These are phyloP conservation scores for Guillardia theta DNA, from an alignment of 78 protist genomes.

Conservation along the genomic window DNA sequence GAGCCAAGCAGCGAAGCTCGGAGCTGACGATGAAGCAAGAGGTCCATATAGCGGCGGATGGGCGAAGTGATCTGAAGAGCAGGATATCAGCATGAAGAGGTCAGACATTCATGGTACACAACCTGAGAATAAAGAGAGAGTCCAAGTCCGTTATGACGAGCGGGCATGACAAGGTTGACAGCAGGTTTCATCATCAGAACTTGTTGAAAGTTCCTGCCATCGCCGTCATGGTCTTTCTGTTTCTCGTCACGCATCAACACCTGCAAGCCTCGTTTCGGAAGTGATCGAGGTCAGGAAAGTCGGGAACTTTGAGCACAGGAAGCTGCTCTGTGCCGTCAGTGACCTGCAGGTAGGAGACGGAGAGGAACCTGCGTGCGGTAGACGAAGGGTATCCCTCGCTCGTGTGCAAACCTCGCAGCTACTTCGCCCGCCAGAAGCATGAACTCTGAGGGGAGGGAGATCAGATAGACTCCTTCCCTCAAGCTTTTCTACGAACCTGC, in stretches of 20 bases:
- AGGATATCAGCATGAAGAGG: neutral
- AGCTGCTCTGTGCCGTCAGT: too few species aligned
- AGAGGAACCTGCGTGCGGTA: neutral
- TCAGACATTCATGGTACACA: neutral
- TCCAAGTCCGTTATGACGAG: neutral
- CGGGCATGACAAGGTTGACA: neutral
- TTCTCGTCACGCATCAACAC: neutral
- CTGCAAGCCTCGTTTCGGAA: neutral
- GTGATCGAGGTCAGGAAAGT: too few species aligned
- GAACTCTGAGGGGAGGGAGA: too few species aligned
- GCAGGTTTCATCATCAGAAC: neutral
- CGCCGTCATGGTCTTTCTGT: neutral
- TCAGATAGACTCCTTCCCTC: too few species aligned
- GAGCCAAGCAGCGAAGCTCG: neutral
- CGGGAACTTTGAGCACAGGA: neutral
- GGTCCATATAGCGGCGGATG: slow-evolving; percentile 12
- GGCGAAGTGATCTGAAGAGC: neutral
- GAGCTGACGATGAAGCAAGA: neutral
- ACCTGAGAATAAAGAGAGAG: neutral
- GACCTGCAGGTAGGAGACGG: neutral
- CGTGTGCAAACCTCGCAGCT: neutral
- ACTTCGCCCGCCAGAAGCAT: neutral
- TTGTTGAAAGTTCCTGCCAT: neutral
- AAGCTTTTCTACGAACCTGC: too few species aligned
- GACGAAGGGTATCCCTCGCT: neutral